Evolutionary conservation across 192 early-diverging fungal genomes (phyloP), one percentile per base, ranked within the genome.

Genomic region (Podila minutissima): DNA sequence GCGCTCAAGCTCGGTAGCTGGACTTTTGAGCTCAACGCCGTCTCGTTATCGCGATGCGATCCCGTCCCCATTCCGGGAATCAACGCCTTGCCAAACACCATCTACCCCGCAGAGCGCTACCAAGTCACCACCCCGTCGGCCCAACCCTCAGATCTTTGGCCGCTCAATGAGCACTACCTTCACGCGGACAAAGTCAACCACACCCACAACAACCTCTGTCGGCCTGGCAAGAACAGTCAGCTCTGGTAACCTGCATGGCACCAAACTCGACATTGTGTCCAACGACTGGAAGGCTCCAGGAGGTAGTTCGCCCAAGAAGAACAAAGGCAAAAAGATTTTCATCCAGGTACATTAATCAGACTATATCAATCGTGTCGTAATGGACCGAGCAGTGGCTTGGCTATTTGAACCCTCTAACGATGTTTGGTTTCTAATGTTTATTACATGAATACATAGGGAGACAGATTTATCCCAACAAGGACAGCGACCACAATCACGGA

Each of bases 391-490:
- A 2, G 49, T 33, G 11, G 24, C 53, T 24, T 55, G 5, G 3
- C 6, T 17, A 10, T 38, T 31, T 69, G 41, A 46, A 2, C 24
- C 32, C 17, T 5, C 61, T 49, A 2, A 35, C n/a, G 49, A 24
- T 12, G n/a, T 48, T 61, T 7, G 22, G 38, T 29, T 59, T 49
- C 48, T 66, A 11, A 35, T 29, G 29, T 29, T 61, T 60, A 28
- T 15, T 22, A 33, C 6, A 33, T 33, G 33, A 33, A 33, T 46
- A 12, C 15, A 17, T 82, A 92, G 85, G 90, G 91, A 74, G 97
- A 98, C 75, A 89, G 97, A 24, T 97, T 97, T 83, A 96, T 98
- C 68, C 96, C 97, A 2, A 94, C 87, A 69, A 90, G 94, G 59
- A 84, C 79, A 20, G 87, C 89, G 5, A 95, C 92, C 92, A 95